Evolutionary conservation across 768 basidiomycete species (phyloP).

Genomic region (Scleroderma bovista): DNA sequence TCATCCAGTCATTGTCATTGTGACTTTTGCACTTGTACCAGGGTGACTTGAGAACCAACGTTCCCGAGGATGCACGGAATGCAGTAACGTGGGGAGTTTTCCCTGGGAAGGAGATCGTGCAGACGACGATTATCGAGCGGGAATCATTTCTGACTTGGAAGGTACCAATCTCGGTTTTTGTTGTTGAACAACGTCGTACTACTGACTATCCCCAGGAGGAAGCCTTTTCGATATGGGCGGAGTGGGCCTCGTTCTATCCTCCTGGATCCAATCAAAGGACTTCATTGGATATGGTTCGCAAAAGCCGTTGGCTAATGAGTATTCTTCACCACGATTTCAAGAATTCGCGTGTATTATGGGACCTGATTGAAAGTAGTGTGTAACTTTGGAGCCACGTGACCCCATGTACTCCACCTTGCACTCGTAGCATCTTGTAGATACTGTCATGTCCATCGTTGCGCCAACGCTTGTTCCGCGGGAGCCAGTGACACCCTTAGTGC

Average conservation of each 20-base stretch:
- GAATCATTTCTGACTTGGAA: conserved; percentile 97
- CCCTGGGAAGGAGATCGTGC: conserved; percentile 91
- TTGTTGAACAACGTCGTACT: not conserved
- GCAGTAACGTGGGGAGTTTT: conserved; percentile 99
- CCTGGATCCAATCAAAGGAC: conserved; percentile 66
- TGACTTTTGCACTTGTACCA: conserved; percentile 21
- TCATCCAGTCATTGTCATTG: not conserved
- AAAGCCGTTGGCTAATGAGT: conserved; percentile 84
- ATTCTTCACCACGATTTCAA: conserved; percentile 94
- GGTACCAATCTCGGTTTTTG: conserved; percentile 42
- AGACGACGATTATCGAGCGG: conserved; percentile 94
- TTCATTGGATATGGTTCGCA: conserved; percentile 65
- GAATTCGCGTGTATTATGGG: conserved; percentile 72
- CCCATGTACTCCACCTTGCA: too few species aligned
- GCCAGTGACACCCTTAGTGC: conserved; percentile 56
- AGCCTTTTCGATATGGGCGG: conserved; percentile 92
- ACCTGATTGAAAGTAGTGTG: conserved; percentile 31
- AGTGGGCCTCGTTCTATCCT: conserved; percentile 88
- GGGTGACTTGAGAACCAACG: conserved; percentile 80
- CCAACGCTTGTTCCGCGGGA: conserved; percentile 71
- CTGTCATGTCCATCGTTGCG: conserved; percentile 46
- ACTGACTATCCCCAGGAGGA: conserved; percentile 60
- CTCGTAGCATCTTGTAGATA: not conserved
- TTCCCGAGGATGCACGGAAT: conserved; percentile 74
- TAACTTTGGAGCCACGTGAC: not conserved